Base-by-base conservation (phyloP, 768 basidiomycete species). In the Russula vinacea region DNA sequence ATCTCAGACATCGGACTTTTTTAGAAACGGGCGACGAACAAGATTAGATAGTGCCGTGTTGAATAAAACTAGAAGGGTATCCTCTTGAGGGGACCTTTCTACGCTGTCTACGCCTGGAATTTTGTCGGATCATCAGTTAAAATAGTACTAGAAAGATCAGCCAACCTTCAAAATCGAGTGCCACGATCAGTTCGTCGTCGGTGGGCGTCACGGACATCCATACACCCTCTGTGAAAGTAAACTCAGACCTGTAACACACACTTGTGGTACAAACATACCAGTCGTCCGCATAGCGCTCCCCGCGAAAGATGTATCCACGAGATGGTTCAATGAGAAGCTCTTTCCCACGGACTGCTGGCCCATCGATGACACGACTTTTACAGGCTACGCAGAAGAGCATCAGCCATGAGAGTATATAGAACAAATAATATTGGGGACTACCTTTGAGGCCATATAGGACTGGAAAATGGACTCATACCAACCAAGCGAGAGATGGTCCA, bases 121-220 rank as follows among this genome's bases (percentile, higher is more conserved):
- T 13, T 29, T 56, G 33, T 44, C 22, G 47, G 19, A 24, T 37
- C 10, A 17, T 42, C 10, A 64, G 9, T 42, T 26, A 6, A 13
- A 22, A 57, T n/a, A 29, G 17, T 11, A 22, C 2, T 17, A 35
- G 19, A 45, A 6, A 9, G 7, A 35, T 8, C 14, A 11, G 58
- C 9, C 16, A 14, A 79, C 85, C 85, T 78, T 87, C 86, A 35
- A 87, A 87, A 65, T 87, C 86, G 4, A 87, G 77, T 2, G 85
- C 80, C 1, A 87, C 84, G 8, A 87, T 74, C 14, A 87, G 68
- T 0, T 73, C 72, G 29, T 84, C 80, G 52, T 80, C 74, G 0
- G 84, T 85, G 0, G 86, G 86, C 2, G 85, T 84, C 7, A 84
- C 83, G 0, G 85, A 86, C 79, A 86, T 81, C 85, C 85, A 86